These are phyloP conservation scores for Claviceps humidiphila DNA, from an alignment of 2,329 filamentous ascomycete species.

Conservation along the genomic window DNA sequence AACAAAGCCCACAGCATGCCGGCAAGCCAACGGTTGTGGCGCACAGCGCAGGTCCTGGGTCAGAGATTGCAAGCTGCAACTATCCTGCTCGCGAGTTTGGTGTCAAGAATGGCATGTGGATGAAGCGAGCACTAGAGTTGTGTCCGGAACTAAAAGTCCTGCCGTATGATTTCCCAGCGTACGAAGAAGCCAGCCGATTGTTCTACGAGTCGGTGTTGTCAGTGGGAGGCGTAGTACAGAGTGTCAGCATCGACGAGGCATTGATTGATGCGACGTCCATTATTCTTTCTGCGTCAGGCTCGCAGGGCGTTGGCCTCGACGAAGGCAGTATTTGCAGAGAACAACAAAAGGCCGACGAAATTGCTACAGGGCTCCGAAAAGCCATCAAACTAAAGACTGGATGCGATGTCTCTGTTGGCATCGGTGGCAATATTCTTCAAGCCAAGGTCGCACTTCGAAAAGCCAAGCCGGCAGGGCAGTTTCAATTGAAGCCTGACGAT, in stretches of 20 bases:
- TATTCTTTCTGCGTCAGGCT: slow-evolving; percentile 52
- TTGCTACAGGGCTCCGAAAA: slow-evolving; percentile 51
- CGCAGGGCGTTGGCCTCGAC: slow-evolving; percentile 46
- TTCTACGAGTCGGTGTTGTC: slow-evolving; percentile 81
- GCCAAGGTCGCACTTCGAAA: slow-evolving; percentile 84
- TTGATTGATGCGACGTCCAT: slow-evolving; percentile 68
- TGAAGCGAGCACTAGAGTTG: slow-evolving; percentile 73
- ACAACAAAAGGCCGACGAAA: slow-evolving; percentile 61
- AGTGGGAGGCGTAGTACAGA: slow-evolving; percentile 75
- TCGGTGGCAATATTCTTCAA: slow-evolving; percentile 78
- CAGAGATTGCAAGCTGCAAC: slow-evolving; percentile 96
- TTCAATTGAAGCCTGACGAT: slow-evolving; percentile 72
- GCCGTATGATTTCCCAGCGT: slow-evolving; percentile 91
- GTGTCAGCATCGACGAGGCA: slow-evolving; percentile 93
- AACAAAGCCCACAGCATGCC: slow-evolving; percentile 59
- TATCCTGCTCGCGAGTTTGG: slow-evolving; percentile 79
- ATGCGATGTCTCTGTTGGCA: slow-evolving; percentile 84
- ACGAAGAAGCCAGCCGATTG: slow-evolving; percentile 76
- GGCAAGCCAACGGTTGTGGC: slow-evolving; percentile 81
- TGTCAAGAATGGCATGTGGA: slow-evolving; percentile 99
- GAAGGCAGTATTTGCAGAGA: slow-evolving; percentile 65
- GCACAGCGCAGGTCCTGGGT: slow-evolving; percentile 71
- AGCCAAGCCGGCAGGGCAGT: slow-evolving; percentile 89
- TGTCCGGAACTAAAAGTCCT: slow-evolving; percentile 79
- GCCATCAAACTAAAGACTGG: slow-evolving; percentile 62